Evolutionary conservation across 2,329 filamentous ascomycete genomes (phyloP).

Genomic region (Endocalyx cinctus): DNA sequence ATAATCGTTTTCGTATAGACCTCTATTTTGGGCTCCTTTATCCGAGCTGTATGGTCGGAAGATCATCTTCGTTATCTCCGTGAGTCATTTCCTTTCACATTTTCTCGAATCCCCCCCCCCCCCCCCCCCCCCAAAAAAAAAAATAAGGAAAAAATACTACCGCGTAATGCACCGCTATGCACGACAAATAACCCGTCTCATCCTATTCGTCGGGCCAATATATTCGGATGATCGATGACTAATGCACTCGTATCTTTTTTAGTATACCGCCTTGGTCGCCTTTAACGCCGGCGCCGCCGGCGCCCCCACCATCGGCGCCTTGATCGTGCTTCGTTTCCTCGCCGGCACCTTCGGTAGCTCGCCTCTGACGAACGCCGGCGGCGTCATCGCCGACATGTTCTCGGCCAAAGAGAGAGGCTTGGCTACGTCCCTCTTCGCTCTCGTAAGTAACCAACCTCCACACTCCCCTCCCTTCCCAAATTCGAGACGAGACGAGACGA

Average conservation of each 20-base stretch:
- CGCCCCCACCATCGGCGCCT: slow-evolving; percentile 45
- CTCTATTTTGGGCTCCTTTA: slow-evolving; percentile 62
- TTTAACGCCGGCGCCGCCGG: slow-evolving; percentile 56
- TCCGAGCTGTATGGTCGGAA: slow-evolving; percentile 57
- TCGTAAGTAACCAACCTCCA: slow-evolving; percentile 24
- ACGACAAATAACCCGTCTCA: no score
- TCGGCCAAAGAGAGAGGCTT: slow-evolving; percentile 43
- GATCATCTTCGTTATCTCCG: slow-evolving; percentile 48
- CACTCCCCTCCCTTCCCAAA: no score
- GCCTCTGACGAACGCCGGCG: slow-evolving; percentile 51
- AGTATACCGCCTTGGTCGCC: slow-evolving; percentile 47
- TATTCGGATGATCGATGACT: neutral
- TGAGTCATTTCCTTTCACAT: slow-evolving; percentile 16
- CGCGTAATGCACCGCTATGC: no score
- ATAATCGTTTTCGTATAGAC: no score
- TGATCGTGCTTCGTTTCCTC: slow-evolving; percentile 59
- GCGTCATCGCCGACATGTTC: slow-evolving; percentile 58
- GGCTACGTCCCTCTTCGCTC: slow-evolving; percentile 60
- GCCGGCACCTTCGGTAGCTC: slow-evolving; percentile 53
- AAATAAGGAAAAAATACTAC: no score
- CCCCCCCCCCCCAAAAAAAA: no score
- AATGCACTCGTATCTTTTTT: neutral
- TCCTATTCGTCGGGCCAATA: no score
- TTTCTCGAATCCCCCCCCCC: no score
- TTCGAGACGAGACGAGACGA: no score